Base-by-base conservation (phyloP, 1,139 yeast species). In the Suhomyces coccinellae region DNA sequence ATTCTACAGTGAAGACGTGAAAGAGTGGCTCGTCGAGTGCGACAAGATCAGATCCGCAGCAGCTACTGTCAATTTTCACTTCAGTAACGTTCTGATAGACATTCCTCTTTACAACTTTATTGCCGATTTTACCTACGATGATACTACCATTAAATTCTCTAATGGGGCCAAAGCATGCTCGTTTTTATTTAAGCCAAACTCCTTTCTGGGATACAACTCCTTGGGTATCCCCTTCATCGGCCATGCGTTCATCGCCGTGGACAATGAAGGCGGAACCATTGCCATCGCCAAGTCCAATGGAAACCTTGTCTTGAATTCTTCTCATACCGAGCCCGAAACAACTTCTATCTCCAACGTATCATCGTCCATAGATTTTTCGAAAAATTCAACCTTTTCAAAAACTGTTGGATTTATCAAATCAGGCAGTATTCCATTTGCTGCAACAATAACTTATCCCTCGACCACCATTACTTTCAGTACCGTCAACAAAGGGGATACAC, bases 1-100 rank as follows among this genome's bases (percentile, higher is more conserved):
- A 0, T 77, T 74, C 51, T 87, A 80, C 61, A 73, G 79, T 7
- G 58, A 67, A 3, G 74, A 75, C 13, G 57, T 73, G 7, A 70
- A 68, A 17, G 52, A 77, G 20, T 87, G 96, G 96, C 60, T 86
- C 16, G 87, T 85, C 22, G 77, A 78, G 48, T 88, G 96, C 65
- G 64, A 71, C n/a, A 57, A 73, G 20, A 52, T 73, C 2, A 31
- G 51, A 15, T 43, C 52, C 16, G 57, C 65, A 3, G 64, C 75
- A 27, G 93, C 91, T 1, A 65, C 77, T 0, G 49, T 88, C 12
- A 72, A 75, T 41, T 78, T 87, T 54, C 58, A 65, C 29, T 75
- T 88, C 56, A 84, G 81, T 27, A 75, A 78, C 37, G 64, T 82
- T 28, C 60, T 69, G 0, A 67, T 87, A 16, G 59, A 67, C 13